These are phyloP conservation scores for Camellia japonica DNA, from an alignment of 148 eudicot species.

Conservation along the genomic window DNA sequence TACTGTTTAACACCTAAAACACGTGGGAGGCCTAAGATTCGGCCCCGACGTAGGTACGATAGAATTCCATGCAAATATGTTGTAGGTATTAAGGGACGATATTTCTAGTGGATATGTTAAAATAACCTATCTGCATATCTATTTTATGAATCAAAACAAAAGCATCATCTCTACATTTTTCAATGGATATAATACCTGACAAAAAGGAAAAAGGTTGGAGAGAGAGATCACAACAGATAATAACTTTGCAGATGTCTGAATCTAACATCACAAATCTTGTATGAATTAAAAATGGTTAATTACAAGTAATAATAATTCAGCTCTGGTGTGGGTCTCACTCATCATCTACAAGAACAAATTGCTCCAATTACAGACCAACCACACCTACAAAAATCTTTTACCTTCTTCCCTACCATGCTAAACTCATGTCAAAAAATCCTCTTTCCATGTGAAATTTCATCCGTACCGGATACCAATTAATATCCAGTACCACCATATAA, in stretches of 20 bases:
- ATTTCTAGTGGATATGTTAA: too few relatives aligned
- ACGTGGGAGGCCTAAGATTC: too few relatives aligned
- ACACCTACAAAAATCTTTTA: background rate
- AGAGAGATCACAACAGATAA: background rate
- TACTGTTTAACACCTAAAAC: too few relatives aligned
- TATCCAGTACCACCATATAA: background rate
- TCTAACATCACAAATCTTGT: background rate
- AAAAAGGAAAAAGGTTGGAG: background rate
- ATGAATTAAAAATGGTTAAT: background rate
- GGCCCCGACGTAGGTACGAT: too few relatives aligned
- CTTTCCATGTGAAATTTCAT: background rate
- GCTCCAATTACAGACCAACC: background rate
- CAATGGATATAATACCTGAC: background rate
- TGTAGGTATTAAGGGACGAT: too few relatives aligned
- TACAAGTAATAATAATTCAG: background rate
- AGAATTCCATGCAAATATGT: too few relatives aligned
- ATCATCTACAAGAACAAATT: conserved; percentile 3
- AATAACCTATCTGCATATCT: too few relatives aligned
- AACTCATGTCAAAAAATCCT: background rate
- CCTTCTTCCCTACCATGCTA: background rate
- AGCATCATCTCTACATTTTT: too few relatives aligned
- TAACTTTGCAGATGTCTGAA: background rate
- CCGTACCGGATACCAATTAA: background rate
- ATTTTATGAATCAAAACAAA: too few relatives aligned
- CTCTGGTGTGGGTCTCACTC: background rate